Evolutionary conservation across 306 rosid species (phyloP).

Genomic region (Oemleria cerasiformis): DNA sequence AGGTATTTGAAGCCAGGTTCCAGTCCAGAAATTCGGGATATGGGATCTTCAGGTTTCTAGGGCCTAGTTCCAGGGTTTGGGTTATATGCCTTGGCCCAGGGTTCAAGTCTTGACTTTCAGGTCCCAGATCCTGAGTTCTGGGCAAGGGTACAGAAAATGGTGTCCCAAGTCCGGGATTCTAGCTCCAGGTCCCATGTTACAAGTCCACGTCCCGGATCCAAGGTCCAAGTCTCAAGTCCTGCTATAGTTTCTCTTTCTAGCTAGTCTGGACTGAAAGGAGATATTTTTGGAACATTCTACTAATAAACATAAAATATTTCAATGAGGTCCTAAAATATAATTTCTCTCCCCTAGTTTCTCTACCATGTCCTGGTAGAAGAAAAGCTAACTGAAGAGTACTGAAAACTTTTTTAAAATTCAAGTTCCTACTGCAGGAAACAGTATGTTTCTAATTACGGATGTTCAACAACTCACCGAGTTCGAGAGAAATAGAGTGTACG

Average conservation of each 20-base stretch:
- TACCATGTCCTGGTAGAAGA: background rate
- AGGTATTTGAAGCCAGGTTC: no score
- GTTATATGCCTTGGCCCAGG: no score
- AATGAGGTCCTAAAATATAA: background rate
- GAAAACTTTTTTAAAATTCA: no score
- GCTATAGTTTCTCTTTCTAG: background rate
- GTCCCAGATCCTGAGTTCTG: no score
- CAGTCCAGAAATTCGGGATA: no score
- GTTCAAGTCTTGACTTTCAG: no score
- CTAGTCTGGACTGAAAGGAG: background rate
- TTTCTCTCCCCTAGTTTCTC: background rate
- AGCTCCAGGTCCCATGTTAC: background rate
- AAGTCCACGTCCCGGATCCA: background rate
- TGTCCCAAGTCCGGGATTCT: background rate
- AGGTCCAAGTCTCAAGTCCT: background rate
- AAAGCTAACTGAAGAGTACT: background rate
- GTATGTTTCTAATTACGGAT: conserved; percentile 8
- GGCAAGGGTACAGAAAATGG: no score
- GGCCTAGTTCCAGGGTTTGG: no score
- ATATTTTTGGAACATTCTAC: background rate
- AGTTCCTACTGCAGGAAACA: conserved; percentile 11
- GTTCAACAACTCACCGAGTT: conserved; percentile 65
- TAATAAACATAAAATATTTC: background rate
- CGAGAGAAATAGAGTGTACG: conserved; percentile 48
- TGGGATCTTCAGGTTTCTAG: no score